Base-by-base conservation (phyloP, 1,284 basidiomycete species). In the Anthracocystis walkeri region DNA sequence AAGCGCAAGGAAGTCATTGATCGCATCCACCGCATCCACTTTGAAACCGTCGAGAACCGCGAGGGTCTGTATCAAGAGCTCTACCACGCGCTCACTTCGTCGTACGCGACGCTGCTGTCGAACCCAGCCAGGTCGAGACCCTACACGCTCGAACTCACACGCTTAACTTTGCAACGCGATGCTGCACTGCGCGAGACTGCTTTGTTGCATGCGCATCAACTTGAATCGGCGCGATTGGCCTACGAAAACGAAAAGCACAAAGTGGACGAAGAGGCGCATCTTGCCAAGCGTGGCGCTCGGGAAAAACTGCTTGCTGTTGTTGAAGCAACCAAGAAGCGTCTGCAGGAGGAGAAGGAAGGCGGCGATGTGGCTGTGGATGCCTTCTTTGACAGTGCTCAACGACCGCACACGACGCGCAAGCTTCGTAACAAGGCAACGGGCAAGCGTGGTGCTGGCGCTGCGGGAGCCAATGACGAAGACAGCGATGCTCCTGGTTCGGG, bases 1-100 rank as follows among this genome's bases (percentile, higher is more conserved):
- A 85, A 83, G 69, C 74, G 82, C 50, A 79, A 77, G 42, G 83
- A 85, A 46, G 79, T 84, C 27, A 76, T 85, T 33, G 83, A 85
- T 40, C 78, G 82, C 31, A 74, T 85, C 45, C 79, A 84, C 45
- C 78, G 78, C 35, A 71, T 80, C 41, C 82, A 84, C 55, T 82
- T 81, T 65, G 82, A 85, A 27, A 79, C 77, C 14, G 58, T 84
- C 40, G 83, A 85, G 55, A 80, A 81, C 54, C 69, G 83, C 35
- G 83, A 85, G 8, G 41, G 72, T 7, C 58, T 81, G n/a, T 84
- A 80, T 50, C 78, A 82, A 29, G 81, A 84, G 20, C 70, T 81
- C 12, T 80, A 78, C 53, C 75, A 78, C 40, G 66, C 73, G 5
- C 76, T 83, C 42, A 71, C 79, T 11, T 65, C 73, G 23, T 79